Evolutionary conservation across 305 asterid species (phyloP).

Genomic region (Solanum hybrid): DNA sequence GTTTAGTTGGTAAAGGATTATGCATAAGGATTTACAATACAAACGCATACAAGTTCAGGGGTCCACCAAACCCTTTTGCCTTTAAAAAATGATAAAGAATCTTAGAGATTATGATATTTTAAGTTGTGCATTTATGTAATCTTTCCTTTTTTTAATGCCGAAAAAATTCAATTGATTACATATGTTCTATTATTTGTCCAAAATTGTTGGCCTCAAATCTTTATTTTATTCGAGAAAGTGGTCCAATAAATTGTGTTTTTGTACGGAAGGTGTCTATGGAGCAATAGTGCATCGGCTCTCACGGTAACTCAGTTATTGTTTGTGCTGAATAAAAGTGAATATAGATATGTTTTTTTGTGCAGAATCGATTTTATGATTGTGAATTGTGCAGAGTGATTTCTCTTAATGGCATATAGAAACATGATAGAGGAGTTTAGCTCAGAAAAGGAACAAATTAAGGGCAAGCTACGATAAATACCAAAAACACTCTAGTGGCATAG

Average conservation of each 20-base stretch:
- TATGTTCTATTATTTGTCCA: no score
- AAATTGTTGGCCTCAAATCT: no score
- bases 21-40: no score
- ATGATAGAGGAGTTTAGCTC: neutral
- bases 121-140: neutral
- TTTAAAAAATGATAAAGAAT: no score
- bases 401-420: neutral
- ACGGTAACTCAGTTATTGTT: neutral
- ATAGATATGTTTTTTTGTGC: no score
- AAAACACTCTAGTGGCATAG: neutral
- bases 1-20: no score
- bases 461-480: no score
- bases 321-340: no score
- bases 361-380: neutral
- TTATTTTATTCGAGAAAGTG: neutral
- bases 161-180: no score
- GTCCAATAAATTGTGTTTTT: neutral
- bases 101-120: neutral
- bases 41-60: no score
- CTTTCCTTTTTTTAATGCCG: neutral
- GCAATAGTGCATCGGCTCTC: neutral
- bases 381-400: neutral
- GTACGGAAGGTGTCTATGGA: neutral
- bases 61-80: no score
- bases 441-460: neutral